phyloP scores from a whole-genome alignment of 345 rosid genomes.

The Cardamine chenopodiifolia region DNA sequence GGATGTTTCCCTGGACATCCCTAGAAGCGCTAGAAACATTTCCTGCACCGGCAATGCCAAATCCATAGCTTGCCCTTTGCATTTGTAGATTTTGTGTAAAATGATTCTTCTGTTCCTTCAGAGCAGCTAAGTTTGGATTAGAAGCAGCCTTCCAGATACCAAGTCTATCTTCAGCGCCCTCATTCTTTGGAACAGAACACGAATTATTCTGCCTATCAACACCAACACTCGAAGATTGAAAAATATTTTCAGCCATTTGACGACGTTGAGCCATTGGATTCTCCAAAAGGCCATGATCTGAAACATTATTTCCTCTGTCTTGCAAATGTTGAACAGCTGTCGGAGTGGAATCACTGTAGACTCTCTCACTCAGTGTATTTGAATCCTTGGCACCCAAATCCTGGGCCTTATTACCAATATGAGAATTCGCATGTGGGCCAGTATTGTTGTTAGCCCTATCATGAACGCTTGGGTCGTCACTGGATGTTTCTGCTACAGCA shows the following conservation, averaged over 20 bases:
- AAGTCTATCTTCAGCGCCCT: slow-evolving; percentile 46
- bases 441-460: slow-evolving; percentile 19
- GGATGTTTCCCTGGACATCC: slow-evolving; percentile 47
- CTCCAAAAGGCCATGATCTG: slow-evolving; percentile 50
- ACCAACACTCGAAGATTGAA: slow-evolving; percentile 47
- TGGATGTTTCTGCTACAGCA: slow-evolving; percentile 91
- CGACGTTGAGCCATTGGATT: slow-evolving; percentile 38
- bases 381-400: slow-evolving; percentile 27
- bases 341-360: slow-evolving; percentile 49
- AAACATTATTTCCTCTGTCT: slow-evolving; percentile 50
- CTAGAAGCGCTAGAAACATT: slow-evolving; percentile 44
- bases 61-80: slow-evolving; percentile 46
- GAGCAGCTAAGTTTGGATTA: slow-evolving; percentile 47
- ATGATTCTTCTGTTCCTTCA: slow-evolving; percentile 45
- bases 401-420: slow-evolving; percentile 13
- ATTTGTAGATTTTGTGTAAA: slow-evolving; percentile 44
- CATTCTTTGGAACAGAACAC: slow-evolving; percentile 47
- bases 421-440: not conserved
- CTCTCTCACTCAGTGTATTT: slow-evolving; percentile 43
- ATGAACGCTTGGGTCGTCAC: slow-evolving; percentile 45
- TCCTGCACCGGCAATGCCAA: slow-evolving; percentile 22
- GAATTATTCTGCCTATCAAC: slow-evolving; percentile 42
- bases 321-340: slow-evolving; percentile 44
- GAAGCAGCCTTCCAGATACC: slow-evolving; percentile 51
- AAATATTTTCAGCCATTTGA: slow-evolving; percentile 42